Conservation (phyloP, 257 asterid genomes). For the Forsythia viridissima region DNA sequence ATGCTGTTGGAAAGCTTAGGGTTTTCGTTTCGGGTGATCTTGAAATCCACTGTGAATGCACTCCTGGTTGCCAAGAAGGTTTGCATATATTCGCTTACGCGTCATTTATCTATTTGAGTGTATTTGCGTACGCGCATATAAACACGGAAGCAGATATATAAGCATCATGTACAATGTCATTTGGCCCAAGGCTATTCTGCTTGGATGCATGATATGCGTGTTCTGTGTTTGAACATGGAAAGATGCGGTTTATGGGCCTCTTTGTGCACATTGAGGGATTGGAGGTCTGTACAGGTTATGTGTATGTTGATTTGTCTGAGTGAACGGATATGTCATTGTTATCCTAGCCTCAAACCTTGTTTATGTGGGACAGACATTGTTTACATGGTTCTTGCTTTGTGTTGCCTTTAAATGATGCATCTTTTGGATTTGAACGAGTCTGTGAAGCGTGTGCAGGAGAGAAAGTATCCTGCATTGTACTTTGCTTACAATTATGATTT, state of each 20-base stretch:
- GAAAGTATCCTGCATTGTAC: background rate
- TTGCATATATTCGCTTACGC: background rate
- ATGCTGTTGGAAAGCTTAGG: conserved; percentile 64
- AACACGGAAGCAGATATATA: background rate
- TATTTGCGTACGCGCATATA: background rate
- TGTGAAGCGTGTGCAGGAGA: background rate
- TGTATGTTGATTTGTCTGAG: background rate
- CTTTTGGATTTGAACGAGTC: background rate
- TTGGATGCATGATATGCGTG: background rate
- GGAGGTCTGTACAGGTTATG: background rate
- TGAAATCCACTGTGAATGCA: conserved; percentile 58
- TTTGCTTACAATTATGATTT: background rate
- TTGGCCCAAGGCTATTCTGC: background rate
- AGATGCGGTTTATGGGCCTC: background rate
- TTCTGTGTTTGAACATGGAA: conserved; percentile 1
- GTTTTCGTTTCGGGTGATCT: conserved; percentile 57
- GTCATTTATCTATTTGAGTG: background rate
- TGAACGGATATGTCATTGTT: background rate
- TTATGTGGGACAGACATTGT: background rate
- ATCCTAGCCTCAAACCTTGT: background rate
- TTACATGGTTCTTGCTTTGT: background rate
- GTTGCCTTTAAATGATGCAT: background rate
- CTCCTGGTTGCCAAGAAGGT: conserved; percentile 65
- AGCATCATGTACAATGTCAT: background rate
- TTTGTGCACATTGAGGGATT: background rate